These are phyloP conservation scores for Saitozyma sp. DNA, from an alignment of 768 basidiomycete genomes.

Conservation along the genomic window DNA sequence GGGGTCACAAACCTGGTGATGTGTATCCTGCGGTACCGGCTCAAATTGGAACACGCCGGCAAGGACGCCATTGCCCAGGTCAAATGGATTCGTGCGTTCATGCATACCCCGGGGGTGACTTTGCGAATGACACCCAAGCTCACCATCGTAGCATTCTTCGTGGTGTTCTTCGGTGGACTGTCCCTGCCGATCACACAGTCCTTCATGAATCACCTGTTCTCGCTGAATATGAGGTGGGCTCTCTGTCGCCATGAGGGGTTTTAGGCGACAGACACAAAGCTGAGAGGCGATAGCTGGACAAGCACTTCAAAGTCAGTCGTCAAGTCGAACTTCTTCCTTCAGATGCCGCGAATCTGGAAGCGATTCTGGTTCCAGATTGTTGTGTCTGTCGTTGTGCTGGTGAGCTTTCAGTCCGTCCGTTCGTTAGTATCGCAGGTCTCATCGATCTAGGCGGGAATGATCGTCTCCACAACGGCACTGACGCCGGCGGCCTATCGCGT, in stretches of 20 bases:
- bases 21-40: conserved; percentile 14
- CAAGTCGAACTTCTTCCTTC: conserved; percentile 82
- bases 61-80: conserved; percentile 22
- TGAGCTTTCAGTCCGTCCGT: not conserved
- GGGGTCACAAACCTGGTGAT: conserved; percentile 66
- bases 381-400: conserved; percentile 52
- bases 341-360: conserved; percentile 74
- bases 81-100: conserved; percentile 68
- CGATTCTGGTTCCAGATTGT: conserved; percentile 67
- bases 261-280: not conserved
- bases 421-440: not conserved
- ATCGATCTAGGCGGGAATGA: conserved; percentile 54
- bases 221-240: conserved; percentile 63
- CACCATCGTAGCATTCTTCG: conserved; percentile 66
- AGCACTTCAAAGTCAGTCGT: conserved; percentile 82
- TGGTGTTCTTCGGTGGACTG: conserved; percentile 57
- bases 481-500: conserved; percentile 68
- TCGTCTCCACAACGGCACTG: conserved; percentile 58
- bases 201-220: conserved; percentile 60
- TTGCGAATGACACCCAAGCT: too few relatives aligned
- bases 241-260: too few relatives aligned
- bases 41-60: conserved; percentile 15
- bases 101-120: too few relatives aligned
- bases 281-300: conserved; percentile 28
- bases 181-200: conserved; percentile 66